Evolutionary conservation across 768 basidiomycete genomes (phyloP), one percentile per base, ranked within the genome.

Genomic region (Pulveroboletus sp.): DNA sequence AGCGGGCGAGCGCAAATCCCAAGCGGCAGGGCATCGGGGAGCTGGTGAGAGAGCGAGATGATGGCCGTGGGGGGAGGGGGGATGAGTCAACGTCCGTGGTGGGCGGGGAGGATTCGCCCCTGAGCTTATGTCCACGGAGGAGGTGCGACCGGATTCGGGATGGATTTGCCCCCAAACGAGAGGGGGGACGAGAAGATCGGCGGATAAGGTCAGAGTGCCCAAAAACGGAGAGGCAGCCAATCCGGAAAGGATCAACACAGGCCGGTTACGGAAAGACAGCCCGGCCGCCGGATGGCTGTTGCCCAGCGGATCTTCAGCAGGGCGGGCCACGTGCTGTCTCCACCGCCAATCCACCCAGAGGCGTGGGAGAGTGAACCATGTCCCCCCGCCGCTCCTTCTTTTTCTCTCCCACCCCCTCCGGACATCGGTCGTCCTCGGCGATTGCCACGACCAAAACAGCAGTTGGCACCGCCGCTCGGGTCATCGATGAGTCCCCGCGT

Each of bases 181-280:
- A 28, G 21, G 40, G 32, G 36, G 57, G 56, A 69, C 65, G 66
- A 69, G 49, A 54, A 67, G 66, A 67, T 67, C 66, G 66, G 67
- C 66, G 63, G 65, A 69, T 65, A 69, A 65, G 63, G 61, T 66
- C 58, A 68, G 42, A 31, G 10, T 36, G 54, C 13, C 6, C 35
- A n/a, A 53, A 55, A 42, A 36, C 28, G 60, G 60, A 49, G 18
- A 50, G 49, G 46, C 21, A 21, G 31, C 57, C 10, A 36, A 60
- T 52, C 37, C 30, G 57, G 65, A 36, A 67, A 69, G 57, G 66
- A 67, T 67, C 66, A 69, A 62, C 65, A 62, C 60, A 52, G 40
- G 45, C 50, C 41, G 15, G 11, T 56, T 57, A 55, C 52, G 63
- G 65, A 47, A 55, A 33, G 21, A 21, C 21, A 57, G 30, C 9